These are phyloP conservation scores for Lentithecium fluviatile DNA, from an alignment of 495 filamentous ascomycete genomes.

Conservation along the genomic window DNA sequence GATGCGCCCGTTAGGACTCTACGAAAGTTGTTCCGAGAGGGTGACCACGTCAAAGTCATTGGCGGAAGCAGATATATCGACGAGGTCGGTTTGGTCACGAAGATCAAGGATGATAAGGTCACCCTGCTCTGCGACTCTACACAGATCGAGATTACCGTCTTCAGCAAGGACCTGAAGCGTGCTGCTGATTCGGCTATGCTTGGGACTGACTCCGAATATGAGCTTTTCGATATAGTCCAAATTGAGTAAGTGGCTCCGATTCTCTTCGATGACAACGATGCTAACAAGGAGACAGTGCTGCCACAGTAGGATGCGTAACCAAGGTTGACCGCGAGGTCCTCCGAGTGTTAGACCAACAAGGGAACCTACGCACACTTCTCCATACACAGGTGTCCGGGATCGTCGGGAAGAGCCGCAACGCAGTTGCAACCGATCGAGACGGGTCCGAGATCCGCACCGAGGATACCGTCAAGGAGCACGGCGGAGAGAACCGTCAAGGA, in stretches of 20 bases:
- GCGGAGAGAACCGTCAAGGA: constrained; percentile 80
- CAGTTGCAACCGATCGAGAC: constrained; percentile 88
- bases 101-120: constrained; percentile 84
- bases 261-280: not conserved
- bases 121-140: constrained; percentile 88
- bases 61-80: constrained; percentile 90
- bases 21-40: constrained; percentile 86
- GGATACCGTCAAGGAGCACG: constrained; percentile 86
- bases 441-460: constrained; percentile 90
- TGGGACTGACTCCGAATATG: constrained; percentile 76
- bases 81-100: constrained; percentile 94
- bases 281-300: constrained; percentile 55
- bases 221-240: constrained; percentile 90
- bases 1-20: constrained; percentile 91
- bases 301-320: constrained; percentile 87
- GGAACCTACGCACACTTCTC: constrained; percentile 74
- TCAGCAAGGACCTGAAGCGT: constrained; percentile 93
- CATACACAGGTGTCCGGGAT: constrained; percentile 90
- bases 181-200: constrained; percentile 85
- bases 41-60: constrained; percentile 98
- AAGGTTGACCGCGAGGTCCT: constrained; percentile 94
- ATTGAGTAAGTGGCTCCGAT: constrained; percentile 63
- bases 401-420: constrained; percentile 71
- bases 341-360: constrained; percentile 86
- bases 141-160: constrained; percentile 92